A percentile compares a stretch with the other conserved stretches of the same genome.
Evolutionary conservation across 257 asterid species (phyloP).

Genomic region (Asclepias syriaca): DNA sequence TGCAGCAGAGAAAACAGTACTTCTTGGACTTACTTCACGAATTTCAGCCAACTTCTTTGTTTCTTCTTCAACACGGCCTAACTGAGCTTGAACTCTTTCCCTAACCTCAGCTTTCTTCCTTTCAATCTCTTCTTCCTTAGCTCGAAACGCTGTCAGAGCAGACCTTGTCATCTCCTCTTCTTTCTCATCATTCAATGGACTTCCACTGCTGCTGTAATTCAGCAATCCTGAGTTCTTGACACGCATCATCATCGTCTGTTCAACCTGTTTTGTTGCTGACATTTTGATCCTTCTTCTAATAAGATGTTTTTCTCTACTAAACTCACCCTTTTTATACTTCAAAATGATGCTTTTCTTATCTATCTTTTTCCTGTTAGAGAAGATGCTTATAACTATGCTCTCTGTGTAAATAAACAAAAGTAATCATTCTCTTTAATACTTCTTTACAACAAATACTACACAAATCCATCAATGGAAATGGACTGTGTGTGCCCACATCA

Average conservation of each 20-base stretch:
- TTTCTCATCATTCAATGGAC: constrained; percentile 56
- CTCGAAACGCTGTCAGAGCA: constrained; percentile 62
- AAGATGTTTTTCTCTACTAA: constrained; percentile 14
- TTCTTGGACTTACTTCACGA: constrained; percentile 50
- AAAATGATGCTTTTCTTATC: constrained; percentile 25
- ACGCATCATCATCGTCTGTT: constrained; percentile 19
- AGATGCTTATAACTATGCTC: constrained; percentile 40
- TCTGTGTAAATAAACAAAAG: constrained; percentile 7
- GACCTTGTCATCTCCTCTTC: constrained; percentile 79
- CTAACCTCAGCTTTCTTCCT: constrained; percentile 53
- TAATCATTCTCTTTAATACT: constrained; percentile 8
- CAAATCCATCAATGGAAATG: constrained; percentile 15
- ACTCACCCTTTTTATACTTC: constrained; percentile 22
- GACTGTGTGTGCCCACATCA: constrained; percentile 18
- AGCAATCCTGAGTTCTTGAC: constrained; percentile 50
- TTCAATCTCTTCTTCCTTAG: constrained; percentile 86
- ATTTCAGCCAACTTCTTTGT: constrained; percentile 70
- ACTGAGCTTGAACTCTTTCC: constrained; percentile 60
- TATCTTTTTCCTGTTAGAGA: constrained; percentile 22
- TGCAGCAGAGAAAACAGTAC: not conserved
- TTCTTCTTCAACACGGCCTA: constrained; percentile 85
- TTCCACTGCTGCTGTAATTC: constrained; percentile 26
- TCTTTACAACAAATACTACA: constrained; percentile 29
- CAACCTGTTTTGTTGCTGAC: constrained; percentile 44
- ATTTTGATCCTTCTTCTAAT: constrained; percentile 15